Base-by-base conservation (phyloP, 345 rosid genomes). In the Capsella bursapastoris region DNA sequence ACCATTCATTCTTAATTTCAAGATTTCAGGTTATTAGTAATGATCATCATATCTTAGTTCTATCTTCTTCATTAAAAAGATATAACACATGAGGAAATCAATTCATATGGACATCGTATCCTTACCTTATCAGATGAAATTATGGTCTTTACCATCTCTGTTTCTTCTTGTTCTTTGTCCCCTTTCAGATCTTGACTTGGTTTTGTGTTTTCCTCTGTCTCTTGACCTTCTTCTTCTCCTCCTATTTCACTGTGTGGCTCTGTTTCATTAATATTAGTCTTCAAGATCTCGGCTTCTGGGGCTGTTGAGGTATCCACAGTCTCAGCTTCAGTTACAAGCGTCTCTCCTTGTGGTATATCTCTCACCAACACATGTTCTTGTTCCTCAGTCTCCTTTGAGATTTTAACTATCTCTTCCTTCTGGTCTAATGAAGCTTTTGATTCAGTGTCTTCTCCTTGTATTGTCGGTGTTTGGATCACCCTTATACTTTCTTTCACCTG, bases 121-220 rank as follows among this genome's bases (percentile, higher is more conserved):
- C 76, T 72, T 74, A 85, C 91, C 89, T 83, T 80, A 70, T 81
- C 71, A 29, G 83, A 64, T 57, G 66, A 67, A 61, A 66, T 67
- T 56, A 48, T 60, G 29, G 52, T 76, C 78, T 80, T 72, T 64
- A 12, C 61, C 0, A 59, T 66, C 68, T 79, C 77, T 79, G 49
- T 57, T 18, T 45, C 41, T 38, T 38, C 41, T 38, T 38, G 41
- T 9, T 38, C 41, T 38, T 38, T 38, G 2, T 38, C 64, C 2
- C 31, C 74, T 57, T 49, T 57, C 70, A 55, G 47, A 50, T 67
- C 35, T n/a, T 1, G 14, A 50, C 63, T 68, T 32, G 37, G 18
- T 60, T 75, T 40, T 28, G 22, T 53, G 35, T 32, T 55, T 55
- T 51, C 49, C 2, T 51, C 38, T 3, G 25, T 62, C 67, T 13